A percentile compares a stretch with the other conserved stretches of the same genome.
Evolutionary conservation across 495 filamentous ascomycete genomes (phyloP).

Genomic region (Hypoxylon perforatum): DNA sequence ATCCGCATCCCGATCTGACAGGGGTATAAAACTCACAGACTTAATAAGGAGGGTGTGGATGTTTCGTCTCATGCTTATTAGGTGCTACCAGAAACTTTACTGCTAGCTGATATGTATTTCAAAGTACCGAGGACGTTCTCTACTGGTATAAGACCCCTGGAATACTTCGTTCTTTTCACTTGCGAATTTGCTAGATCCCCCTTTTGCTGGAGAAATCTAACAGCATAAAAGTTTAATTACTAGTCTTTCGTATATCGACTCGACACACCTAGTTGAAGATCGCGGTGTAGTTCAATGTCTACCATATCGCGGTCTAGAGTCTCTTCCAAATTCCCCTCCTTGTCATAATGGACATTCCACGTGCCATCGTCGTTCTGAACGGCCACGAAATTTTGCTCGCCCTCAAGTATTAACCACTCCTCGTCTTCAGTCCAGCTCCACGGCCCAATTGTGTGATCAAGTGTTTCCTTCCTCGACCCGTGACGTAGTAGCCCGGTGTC

Average conservation of each 20-base stretch:
- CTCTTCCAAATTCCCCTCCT: slow-evolving; percentile 48
- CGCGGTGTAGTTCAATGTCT: slow-evolving; percentile 46
- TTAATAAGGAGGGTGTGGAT: slow-evolving; percentile 17
- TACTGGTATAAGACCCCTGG: no score
- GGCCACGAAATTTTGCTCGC: slow-evolving; percentile 52
- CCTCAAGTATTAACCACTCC: slow-evolving; percentile 63
- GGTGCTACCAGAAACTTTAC: slow-evolving; percentile 19
- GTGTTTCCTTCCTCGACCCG: slow-evolving; percentile 59
- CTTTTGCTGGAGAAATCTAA: slow-evolving; percentile 1
- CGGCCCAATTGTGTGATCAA: slow-evolving; percentile 63
- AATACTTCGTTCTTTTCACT: no score
- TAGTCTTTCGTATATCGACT: slow-evolving; percentile 42
- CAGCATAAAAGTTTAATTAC: neutral
- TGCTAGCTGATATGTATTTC: slow-evolving; percentile 10
- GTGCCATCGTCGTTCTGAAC: slow-evolving; percentile 56
- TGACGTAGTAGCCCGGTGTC: slow-evolving; percentile 66
- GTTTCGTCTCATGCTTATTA: slow-evolving; percentile 18
- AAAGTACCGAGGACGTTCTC: slow-evolving; percentile 21
- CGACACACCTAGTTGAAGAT: slow-evolving; percentile 48
- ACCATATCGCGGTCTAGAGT: slow-evolving; percentile 44
- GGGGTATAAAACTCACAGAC: slow-evolving; percentile 14
- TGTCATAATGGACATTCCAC: slow-evolving; percentile 59
- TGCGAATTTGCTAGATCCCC: neutral
- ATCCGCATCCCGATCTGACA: slow-evolving; percentile 6
- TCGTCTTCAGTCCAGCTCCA: slow-evolving; percentile 69